Conservation (phyloP, 345 rosid species). For the Boechera stricta region DNA sequence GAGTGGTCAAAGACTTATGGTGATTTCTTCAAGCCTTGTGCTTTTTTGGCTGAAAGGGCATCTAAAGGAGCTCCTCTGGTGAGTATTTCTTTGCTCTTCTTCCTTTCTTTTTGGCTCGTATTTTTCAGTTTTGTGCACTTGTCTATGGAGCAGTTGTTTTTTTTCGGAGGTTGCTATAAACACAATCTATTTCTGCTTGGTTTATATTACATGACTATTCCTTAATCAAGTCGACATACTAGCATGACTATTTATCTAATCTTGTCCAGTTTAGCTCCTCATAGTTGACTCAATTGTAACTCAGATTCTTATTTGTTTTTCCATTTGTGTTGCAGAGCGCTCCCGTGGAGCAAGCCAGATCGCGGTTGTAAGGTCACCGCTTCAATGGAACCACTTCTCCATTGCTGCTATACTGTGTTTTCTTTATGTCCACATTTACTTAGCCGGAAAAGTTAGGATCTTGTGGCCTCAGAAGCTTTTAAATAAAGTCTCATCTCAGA, state of each 20-base stretch:
- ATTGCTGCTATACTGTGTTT: slow-evolving; percentile 25
- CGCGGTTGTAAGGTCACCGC: slow-evolving; percentile 48
- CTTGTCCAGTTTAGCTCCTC: background rate
- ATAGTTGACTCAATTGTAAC: background rate
- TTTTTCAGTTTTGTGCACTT: slow-evolving; percentile 21
- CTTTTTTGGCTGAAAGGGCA: slow-evolving; percentile 82
- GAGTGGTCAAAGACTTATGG: slow-evolving; percentile 86
- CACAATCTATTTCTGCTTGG: background rate
- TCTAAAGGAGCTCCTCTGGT: slow-evolving; percentile 76
- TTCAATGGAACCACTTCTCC: background rate
- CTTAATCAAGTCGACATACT: background rate
- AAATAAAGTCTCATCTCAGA: slow-evolving; percentile 41
- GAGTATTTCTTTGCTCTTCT: slow-evolving; percentile 17
- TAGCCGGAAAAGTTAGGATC: slow-evolving; percentile 27
- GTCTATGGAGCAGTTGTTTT: background rate
- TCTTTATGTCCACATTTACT: slow-evolving; percentile 2
- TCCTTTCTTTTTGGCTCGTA: background rate
- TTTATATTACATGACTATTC: background rate
- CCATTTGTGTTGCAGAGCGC: slow-evolving; percentile 62
- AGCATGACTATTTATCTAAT: background rate
- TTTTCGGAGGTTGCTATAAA: background rate
- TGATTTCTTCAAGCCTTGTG: slow-evolving; percentile 90
- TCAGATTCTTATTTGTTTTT: slow-evolving; percentile 8
- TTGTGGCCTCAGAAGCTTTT: background rate
- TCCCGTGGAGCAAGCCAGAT: slow-evolving; percentile 53